Base-by-base conservation (phyloP, 352 stramenopile genomes). In the Phytophthora syringae region DNA sequence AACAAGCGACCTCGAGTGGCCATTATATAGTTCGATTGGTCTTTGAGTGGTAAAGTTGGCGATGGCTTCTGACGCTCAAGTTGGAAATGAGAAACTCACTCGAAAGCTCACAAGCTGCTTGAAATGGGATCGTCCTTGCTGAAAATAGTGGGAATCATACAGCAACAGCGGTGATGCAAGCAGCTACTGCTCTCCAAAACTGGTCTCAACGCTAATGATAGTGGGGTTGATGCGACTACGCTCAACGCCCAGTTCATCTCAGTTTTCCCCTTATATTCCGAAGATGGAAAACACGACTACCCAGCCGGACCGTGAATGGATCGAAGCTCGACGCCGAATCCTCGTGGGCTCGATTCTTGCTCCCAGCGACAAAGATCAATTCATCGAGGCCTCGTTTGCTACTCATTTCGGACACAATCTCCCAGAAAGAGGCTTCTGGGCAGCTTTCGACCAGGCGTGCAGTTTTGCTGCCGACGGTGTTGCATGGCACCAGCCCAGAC, bases 381-480 rank as follows among this genome's bases (percentile, higher is more conserved):
- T 72, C 45, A 73, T 89, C 43, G 82, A 91, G 60, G 70, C 70
- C 18, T 81, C 82, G 2, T 91, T 91, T 22, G 52, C 66, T 7
- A 70, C 30, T 0, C 74, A 84, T 48, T 91, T 91, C 36, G 62
- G 70, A 5, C 24, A 15, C 21, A 76, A 77, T 37, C 52, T 89
- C 24, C 56, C 27, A 1, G 67, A 87, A 10, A 25, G 45, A 13
- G 43, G 63, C 5, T 92, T 92, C 66, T 92, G 80, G 80, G 48
- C 55, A 30, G 70, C 74, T 0, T 89, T 92, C 21, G 67, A 84
- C n/a, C 58, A 77, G 9, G 80, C 83, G 0, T 90, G 83, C 49
- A 70, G 69, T 10, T 75, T 80, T 11, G 73, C 73, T 0, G 36
- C 60, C 3, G 64, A 70, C 0, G 65, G 52, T 11, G 16, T 70